A percentile compares a stretch with the other conserved stretches of the same genome.
Conservation (phyloP, 2,329 filamentous ascomycete species). For the Fusarium dimerum region DNA sequence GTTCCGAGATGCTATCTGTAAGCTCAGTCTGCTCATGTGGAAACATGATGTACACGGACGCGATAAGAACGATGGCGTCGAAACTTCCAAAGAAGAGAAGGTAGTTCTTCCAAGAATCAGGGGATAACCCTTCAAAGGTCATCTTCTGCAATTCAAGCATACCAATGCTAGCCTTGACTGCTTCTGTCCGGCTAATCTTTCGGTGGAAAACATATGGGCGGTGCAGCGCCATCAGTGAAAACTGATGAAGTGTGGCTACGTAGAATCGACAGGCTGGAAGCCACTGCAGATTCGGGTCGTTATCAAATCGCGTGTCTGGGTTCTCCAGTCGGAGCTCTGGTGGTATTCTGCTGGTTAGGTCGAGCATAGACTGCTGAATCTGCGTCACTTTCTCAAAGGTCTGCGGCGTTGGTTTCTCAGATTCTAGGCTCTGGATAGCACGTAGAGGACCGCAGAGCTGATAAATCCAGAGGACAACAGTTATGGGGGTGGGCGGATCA, state of each 20-base stretch:
- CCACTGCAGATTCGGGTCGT: constrained; percentile 55
- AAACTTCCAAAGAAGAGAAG: constrained; percentile 64
- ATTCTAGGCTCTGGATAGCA: constrained; percentile 57
- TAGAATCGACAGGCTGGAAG: constrained; percentile 47
- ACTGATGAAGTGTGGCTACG: constrained; percentile 50
- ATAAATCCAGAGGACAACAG: constrained; percentile 53
- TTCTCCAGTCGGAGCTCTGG: constrained; percentile 55
- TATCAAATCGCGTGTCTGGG: constrained; percentile 59
- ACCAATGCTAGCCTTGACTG: constrained; percentile 55
- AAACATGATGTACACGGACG: constrained; percentile 62
- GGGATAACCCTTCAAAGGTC: constrained; percentile 49
- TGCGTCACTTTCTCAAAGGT: constrained; percentile 55
- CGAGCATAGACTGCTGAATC: constrained; percentile 52
- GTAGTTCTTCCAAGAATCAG: constrained; percentile 53
- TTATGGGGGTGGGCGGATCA: constrained; percentile 59
- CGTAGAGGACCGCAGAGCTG: constrained; percentile 50
- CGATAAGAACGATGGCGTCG: constrained; percentile 62
- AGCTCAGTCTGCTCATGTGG: constrained; percentile 55
- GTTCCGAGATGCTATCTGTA: constrained; percentile 49
- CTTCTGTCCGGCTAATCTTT: constrained; percentile 52
- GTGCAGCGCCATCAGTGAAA: constrained; percentile 61
- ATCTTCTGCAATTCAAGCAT: constrained; percentile 57
- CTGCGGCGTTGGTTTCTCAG: constrained; percentile 55
- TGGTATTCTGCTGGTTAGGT: constrained; percentile 51
- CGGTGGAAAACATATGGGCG: constrained; percentile 64